Evolutionary conservation across 306 rosid species (phyloP).

Genomic region (Acacia confusa): DNA sequence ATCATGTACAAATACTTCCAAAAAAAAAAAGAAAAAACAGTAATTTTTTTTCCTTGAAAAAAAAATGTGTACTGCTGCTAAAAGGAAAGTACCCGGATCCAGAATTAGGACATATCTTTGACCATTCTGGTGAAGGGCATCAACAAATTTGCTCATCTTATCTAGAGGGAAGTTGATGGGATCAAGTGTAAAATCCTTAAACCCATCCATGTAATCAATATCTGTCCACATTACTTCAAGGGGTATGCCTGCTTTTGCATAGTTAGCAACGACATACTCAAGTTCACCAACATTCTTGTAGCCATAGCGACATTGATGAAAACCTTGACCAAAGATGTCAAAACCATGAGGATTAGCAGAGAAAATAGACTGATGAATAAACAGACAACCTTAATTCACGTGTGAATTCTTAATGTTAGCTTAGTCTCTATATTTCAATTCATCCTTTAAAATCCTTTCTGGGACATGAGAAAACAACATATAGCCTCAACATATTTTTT

Average conservation of each 20-base stretch:
- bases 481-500: neutral
- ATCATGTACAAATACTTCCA: neutral
- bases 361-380: neutral
- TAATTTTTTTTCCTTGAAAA: neutral
- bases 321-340: conserved; percentile 49
- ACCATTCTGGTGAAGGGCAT: conserved; percentile 64
- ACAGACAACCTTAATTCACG: neutral
- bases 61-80: neutral
- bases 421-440: neutral
- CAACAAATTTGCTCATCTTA: conserved; percentile 59
- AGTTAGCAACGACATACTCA: conserved; percentile 65
- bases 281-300: conserved; percentile 70
- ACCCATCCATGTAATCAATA: conserved; percentile 90
- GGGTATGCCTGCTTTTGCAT: conserved; percentile 70
- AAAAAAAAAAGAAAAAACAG: neutral
- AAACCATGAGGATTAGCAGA: conserved; percentile 14
- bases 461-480: neutral
- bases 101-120: conserved; percentile 78
- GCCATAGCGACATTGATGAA: conserved; percentile 84
- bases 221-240: conserved; percentile 97
- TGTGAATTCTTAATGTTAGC: neutral
- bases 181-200: conserved; percentile 84
- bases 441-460: neutral
- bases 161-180: conserved; percentile 74
- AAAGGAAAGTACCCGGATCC: conserved; percentile 66